Conservation (phyloP, 768 basidiomycete genomes). For the Paxillus ammoniavirescens region DNA sequence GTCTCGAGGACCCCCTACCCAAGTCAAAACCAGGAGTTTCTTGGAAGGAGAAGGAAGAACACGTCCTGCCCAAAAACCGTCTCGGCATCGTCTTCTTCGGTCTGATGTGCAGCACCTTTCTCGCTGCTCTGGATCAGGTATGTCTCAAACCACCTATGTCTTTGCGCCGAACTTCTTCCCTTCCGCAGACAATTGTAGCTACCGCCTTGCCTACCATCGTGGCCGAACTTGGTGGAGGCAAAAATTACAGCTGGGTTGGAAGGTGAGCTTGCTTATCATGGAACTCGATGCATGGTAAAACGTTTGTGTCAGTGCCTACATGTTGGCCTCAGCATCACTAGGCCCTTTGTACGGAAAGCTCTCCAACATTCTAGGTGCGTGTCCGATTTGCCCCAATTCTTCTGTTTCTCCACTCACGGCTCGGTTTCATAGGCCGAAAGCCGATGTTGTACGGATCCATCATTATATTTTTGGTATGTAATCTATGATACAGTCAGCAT, state of each 20-base stretch:
- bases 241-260: conserved; percentile 50
- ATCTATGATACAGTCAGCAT: not conserved
- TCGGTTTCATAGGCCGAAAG: conserved; percentile 33
- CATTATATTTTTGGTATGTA: conserved; percentile 34
- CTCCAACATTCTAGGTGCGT: conserved; percentile 38
- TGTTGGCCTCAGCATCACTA: conserved; percentile 42
- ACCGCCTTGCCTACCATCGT: conserved; percentile 53
- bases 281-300: not conserved
- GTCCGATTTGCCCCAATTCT: not conserved
- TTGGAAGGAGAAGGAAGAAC: conserved; percentile 40
- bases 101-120: conserved; percentile 42
- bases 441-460: conserved; percentile 36
- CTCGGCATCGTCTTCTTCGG: conserved; percentile 43
- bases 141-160: not conserved
- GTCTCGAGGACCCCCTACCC: not conserved
- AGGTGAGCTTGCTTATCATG: conserved; percentile 25
- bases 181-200: conserved; percentile 41
- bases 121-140: conserved; percentile 50
- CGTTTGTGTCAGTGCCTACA: conserved; percentile 37
- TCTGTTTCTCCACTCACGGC: not conserved
- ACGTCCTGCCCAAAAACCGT: conserved; percentile 42
- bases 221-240: conserved; percentile 41
- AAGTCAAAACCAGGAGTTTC: conserved; percentile 28
- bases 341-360: conserved; percentile 49
- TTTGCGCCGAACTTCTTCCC: not conserved